Base-by-base conservation (phyloP, 768 basidiomycete species). In the Collybiopsis confluens region DNA sequence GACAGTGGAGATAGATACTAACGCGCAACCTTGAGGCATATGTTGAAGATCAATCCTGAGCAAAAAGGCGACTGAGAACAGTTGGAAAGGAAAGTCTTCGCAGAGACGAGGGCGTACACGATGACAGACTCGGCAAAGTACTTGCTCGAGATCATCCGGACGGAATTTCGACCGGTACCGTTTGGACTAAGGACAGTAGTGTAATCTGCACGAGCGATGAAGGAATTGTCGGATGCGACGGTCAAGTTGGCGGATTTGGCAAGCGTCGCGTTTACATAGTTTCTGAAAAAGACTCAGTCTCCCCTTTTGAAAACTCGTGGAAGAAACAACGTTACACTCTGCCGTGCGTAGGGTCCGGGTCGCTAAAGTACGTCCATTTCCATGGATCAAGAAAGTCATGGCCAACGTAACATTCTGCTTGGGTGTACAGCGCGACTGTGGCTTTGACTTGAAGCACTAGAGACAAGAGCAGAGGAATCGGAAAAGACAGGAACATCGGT, bases 311-410 rank as follows among this genome's bases (percentile, higher is more conserved):
- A 23, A 5, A 13, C 5, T 33, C 30, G 13, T 33, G 13, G 30
- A 33, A 33, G 30, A 6, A 33, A 13, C 30, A 33, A 13, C 72
- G n/a, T 52, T 61, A 79, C 85, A 88, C 86, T 49, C 84, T 73
- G 24, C 85, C 85, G 57, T 84, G 72, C 5, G 85, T 86, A 3
- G 85, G 85, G 60, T 87, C 86, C 1, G 77, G 15, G 37, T 79
- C 76, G 18, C 71, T 70, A 59, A 81, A 60, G 59, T 74, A 75
- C 4, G 62, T 57, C 60, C 86, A 87, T 8, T 71, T 64, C n/a
- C n/a, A n/a, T n/a, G n/a, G n/a, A n/a, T 69, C 65, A 53, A 80
- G 71, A 59, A 87, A 85, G 18, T 68, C 72, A 55, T 59, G 56
- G 16, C 81, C 77, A 9, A 68, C 59, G 61, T 74, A 68, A n/a